Percentiles rank a stretch among this genome's conserved stretches.
These are phyloP conservation scores for Leptographium flavum DNA, from an alignment of 2,329 filamentous ascomycete genomes.

Conservation along the genomic window DNA sequence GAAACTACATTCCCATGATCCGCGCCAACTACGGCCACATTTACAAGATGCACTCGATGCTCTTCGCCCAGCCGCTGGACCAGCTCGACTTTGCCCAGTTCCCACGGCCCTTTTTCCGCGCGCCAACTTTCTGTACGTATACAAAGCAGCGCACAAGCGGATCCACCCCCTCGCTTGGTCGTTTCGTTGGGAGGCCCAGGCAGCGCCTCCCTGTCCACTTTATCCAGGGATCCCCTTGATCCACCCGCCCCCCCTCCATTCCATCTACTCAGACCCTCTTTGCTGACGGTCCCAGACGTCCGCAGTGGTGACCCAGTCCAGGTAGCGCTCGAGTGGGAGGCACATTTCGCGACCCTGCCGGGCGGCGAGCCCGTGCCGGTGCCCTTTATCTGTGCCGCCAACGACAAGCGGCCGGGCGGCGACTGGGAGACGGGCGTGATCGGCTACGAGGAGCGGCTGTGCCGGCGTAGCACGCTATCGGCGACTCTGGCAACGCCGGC, in stretches of 20 bases:
- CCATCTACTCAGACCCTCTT: background rate
- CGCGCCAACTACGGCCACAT: slow-evolving; percentile 36
- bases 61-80: slow-evolving; percentile 36
- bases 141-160: no score
- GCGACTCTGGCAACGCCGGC: slow-evolving; percentile 51
- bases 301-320: slow-evolving; percentile 44
- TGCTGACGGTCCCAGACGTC: slow-evolving; percentile 23
- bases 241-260: background rate
- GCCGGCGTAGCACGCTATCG: slow-evolving; percentile 59
- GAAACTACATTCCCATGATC: slow-evolving; percentile 52
- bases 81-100: slow-evolving; percentile 26
- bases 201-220: no score
- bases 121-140: slow-evolving; percentile 27
- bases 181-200: no score
- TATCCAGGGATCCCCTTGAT: no score
- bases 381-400: slow-evolving; percentile 58
- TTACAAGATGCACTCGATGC: slow-evolving; percentile 44
- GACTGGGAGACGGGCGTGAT: slow-evolving; percentile 56
- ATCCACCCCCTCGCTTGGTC: no score
- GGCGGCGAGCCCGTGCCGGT: slow-evolving; percentile 30
- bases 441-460: slow-evolving; percentile 55
- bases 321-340: slow-evolving; percentile 42
- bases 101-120: slow-evolving; percentile 20
- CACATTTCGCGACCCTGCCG: slow-evolving; percentile 21
- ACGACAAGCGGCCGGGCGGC: slow-evolving; percentile 64